Evolutionary conservation across 2,329 filamentous ascomycete genomes (phyloP), one percentile per base, ranked within the genome.

Genomic region (Exserohilum turcica): DNA sequence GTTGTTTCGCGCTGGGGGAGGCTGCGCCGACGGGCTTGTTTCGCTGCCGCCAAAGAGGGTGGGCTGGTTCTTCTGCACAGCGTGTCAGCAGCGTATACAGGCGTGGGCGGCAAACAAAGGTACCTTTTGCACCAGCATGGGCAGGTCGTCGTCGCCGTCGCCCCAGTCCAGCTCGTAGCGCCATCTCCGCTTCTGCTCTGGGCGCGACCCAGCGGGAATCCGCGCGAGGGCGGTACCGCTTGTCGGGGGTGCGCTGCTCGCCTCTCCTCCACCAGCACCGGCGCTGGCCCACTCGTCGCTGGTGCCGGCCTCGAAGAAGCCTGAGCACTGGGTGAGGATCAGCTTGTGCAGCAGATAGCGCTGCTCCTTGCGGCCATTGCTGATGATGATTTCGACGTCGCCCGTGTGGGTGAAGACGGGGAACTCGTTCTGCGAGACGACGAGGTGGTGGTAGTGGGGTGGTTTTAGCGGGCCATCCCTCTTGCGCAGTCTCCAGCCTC

Each of bases 281-380:
- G 76, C 74, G 27, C 71, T 72, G 48, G 86, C 86, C 90, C 91
- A 95, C 71, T 92, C 87, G 52, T 88, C 86, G 66, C 86, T 91
- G 38, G 88, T 92, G 70, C 86, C 90, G 19, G 90, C 89, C 74
- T 96, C 91, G 72, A 97, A 97, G 79, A 96, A 97, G 13, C 91
- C 92, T 5, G 92, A 96, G 68, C 90, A 96, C 75, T 95, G 90
- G 28, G 90, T 87, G 62, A 97, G 79, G 35, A 93, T 96, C 67
- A 97, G 83, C 54, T 87, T 84, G 77, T 97, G 93, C 51, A 97
- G 82, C 40, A 97, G 81, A 72, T 97, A 97, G 56, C 89, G 84
- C 71, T 91, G 90, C 75, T 94, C 89, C 69, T 86, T 85, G 57
- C 84, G 82, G 47, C 88, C 83, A 12, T 85, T 76, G 82, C 68